A percentile compares a stretch with the other conserved stretches of the same genome.
phyloP scores from a whole-genome alignment of 495 filamentous ascomycete species.

The Neurospora tetraspora region DNA sequence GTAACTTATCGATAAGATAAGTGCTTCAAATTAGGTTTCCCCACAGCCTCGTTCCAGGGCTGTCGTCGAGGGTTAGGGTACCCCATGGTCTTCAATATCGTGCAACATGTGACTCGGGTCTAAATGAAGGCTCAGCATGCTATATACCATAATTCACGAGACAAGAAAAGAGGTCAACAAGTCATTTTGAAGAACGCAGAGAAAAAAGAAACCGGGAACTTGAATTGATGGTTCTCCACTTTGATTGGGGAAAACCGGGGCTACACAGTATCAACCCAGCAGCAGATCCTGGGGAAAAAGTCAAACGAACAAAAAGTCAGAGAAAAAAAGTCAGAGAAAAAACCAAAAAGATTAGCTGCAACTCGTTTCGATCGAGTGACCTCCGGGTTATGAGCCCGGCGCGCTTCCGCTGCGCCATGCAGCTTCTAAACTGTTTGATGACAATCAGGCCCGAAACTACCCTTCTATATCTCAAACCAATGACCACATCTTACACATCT shows the following conservation, averaged over 20 bases:
- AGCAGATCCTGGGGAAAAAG: not conserved
- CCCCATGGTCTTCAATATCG: not conserved
- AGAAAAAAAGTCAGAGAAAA: not conserved
- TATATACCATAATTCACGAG: not conserved
- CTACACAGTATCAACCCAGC: not conserved
- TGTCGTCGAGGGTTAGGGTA: not conserved
- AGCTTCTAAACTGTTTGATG: not conserved
- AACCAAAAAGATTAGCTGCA: not conserved
- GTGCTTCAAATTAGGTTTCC: not conserved
- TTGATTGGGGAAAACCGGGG: not conserved
- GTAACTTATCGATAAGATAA: not conserved
- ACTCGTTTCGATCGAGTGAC: slow-evolving; percentile 9
- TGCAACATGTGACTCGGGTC: not conserved
- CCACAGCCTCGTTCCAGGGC: not conserved
- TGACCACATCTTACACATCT: not conserved
- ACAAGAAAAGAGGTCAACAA: not conserved
- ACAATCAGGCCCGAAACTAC: no score
- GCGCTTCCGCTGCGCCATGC: slow-evolving; percentile 8
- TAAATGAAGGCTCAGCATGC: no score
- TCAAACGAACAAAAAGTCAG: not conserved
- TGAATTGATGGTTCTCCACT: not conserved
- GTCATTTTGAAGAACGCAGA: not conserved
- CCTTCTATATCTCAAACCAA: not conserved
- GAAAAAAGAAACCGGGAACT: not conserved
- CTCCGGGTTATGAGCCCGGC: slow-evolving; percentile 9